phyloP scores from a whole-genome alignment of 2,329 filamentous ascomycete genomes.

The Fusarium burgessii region DNA sequence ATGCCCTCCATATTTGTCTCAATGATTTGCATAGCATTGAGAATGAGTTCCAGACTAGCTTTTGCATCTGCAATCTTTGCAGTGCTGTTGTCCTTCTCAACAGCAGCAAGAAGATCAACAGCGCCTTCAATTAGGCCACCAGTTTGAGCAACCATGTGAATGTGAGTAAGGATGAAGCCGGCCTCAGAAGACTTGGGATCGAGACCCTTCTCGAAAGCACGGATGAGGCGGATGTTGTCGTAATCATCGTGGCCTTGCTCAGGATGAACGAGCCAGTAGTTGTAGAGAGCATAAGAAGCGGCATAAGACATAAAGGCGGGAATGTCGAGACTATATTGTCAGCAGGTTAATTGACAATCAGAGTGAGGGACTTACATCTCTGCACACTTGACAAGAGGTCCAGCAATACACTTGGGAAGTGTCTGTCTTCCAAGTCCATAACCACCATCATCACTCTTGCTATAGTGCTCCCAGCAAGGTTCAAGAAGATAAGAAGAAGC shows the following conservation, averaged over 20 bases:
- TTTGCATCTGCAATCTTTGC: slow-evolving; percentile 65
- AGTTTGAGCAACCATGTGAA: slow-evolving; percentile 94
- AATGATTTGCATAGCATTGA: slow-evolving; percentile 71
- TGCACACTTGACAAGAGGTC: slow-evolving; percentile 36
- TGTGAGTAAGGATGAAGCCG: slow-evolving; percentile 94
- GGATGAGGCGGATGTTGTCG: slow-evolving; percentile 82
- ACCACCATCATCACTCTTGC: slow-evolving; percentile 21
- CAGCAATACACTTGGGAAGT: slow-evolving; percentile 39
- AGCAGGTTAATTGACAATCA: not conserved
- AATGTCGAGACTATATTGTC: slow-evolving; percentile 26
- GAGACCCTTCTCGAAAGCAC: slow-evolving; percentile 90
- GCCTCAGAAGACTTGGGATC: slow-evolving; percentile 90
- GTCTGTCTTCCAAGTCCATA: slow-evolving; percentile 31
- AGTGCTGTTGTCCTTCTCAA: slow-evolving; percentile 18
- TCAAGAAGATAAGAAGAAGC: slow-evolving; percentile 36
- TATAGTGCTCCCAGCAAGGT: slow-evolving; percentile 36
- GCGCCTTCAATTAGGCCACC: slow-evolving; percentile 80
- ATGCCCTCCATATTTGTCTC: slow-evolving; percentile 88
- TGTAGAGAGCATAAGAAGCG: slow-evolving; percentile 76
- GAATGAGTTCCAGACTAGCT: slow-evolving; percentile 69
- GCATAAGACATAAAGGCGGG: slow-evolving; percentile 56
- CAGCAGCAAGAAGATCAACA: slow-evolving; percentile 68
- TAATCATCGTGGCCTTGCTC: slow-evolving; percentile 68
- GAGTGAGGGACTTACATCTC: slow-evolving; percentile 19
- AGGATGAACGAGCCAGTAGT: slow-evolving; percentile 72